Conservation (phyloP, 2,329 filamentous ascomycete genomes). For the Tolypocladium inflatum region DNA sequence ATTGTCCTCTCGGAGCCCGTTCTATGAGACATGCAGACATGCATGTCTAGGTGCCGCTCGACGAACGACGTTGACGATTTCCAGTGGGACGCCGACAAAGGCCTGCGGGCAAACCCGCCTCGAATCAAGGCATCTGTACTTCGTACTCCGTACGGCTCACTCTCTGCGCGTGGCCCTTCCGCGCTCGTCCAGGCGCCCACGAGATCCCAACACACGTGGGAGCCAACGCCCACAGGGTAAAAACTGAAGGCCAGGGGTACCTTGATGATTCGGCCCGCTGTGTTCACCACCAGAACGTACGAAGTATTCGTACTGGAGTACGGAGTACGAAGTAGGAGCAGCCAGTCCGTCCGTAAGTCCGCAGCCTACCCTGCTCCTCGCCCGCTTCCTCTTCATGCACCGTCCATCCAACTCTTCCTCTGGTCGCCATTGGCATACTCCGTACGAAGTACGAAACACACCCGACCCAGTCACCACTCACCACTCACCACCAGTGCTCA, state of each 20-base stretch:
- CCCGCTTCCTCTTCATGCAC: background rate
- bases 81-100: background rate
- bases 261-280: background rate
- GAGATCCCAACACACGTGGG: background rate
- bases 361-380: background rate
- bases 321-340: background rate
- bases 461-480: background rate
- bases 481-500: background rate
- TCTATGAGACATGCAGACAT: constrained; percentile 25
- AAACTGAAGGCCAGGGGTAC: background rate
- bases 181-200: background rate
- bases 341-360: no score
- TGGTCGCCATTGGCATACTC: background rate
- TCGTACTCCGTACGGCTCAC: background rate
- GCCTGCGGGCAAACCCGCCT: background rate
- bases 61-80: constrained; percentile 9
- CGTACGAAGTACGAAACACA: no score
- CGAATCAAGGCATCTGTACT: background rate
- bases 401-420: background rate
- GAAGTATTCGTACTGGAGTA: no score
- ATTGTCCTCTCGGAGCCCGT: constrained; percentile 24
- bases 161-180: background rate
- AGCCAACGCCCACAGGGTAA: background rate
- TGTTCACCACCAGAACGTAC: background rate
- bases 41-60: constrained; percentile 21